Conservation (phyloP, 148 eudicot genomes). For the Silene uniflora region DNA sequence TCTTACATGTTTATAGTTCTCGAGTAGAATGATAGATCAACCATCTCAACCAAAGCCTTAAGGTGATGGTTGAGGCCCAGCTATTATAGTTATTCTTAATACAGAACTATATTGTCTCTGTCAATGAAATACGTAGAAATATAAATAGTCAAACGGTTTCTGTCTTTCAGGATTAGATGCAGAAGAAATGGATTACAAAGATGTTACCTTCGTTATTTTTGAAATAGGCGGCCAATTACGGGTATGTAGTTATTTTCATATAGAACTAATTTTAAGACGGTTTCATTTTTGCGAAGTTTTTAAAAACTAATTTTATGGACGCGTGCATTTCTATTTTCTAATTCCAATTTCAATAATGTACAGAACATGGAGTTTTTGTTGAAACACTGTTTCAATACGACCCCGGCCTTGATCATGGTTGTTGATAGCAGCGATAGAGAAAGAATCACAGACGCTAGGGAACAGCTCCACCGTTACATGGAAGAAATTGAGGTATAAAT, state of each 20-base stretch:
- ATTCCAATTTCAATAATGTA: neutral
- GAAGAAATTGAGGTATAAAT: slow-evolving; percentile 15
- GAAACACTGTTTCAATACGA: slow-evolving; percentile 19
- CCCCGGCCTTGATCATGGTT: slow-evolving; percentile 15
- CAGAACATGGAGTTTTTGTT: slow-evolving; percentile 47
- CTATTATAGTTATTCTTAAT: no score
- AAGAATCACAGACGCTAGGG: slow-evolving; percentile 12
- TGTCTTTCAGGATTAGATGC: slow-evolving; percentile 48
- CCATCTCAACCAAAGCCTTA: no score
- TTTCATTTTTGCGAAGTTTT: no score
- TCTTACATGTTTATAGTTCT: neutral
- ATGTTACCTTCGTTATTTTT: slow-evolving; percentile 65
- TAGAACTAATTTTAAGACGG: no score
- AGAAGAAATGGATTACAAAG: slow-evolving; percentile 62
- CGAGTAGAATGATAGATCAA: no score
- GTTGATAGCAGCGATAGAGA: slow-evolving; percentile 18
- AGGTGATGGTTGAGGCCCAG: no score
- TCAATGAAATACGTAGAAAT: neutral
- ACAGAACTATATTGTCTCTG: neutral
- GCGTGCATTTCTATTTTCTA: neutral
- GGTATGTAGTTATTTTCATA: neutral
- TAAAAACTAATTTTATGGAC: no score
- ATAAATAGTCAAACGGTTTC: neutral
- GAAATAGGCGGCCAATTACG: slow-evolving; percentile 80
- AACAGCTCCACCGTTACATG: slow-evolving; percentile 5